Evolutionary conservation across 495 filamentous ascomycete species (phyloP), one percentile per base, ranked within the genome.

Genomic region (Alectoria sarmentosa): DNA sequence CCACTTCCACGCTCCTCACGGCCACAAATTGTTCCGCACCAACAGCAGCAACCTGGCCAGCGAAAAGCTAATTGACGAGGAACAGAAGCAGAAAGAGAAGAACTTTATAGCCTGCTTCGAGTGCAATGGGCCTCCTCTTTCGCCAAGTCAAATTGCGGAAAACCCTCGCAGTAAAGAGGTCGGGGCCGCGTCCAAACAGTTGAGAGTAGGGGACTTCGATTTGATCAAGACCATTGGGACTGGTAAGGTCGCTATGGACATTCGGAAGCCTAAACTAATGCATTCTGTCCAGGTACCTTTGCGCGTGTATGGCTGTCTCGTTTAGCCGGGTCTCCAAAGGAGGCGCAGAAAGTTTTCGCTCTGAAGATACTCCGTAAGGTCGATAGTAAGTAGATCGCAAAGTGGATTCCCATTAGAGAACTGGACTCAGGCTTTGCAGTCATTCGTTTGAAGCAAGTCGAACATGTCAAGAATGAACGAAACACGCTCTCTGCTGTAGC

Each of bases 391-490:
- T 60, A 15, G 15, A 14, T 36, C 14, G 38, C 52, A 37, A 39
- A 63, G 38, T 44, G 66, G 59, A 61, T 38, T 64, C 62, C 23
- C 46, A 26, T 28, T 56, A 57, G 68, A 63, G 67, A 62, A 68
- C 38, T 48, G 46, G 44, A 71, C 55, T 36, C 60, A 63, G 62
- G 41, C 58, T 65, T 62, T 49, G 67, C 76, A 90, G 92, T 98
- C 64, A 92, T 98, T 78, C 90, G 90, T 68, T 79, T 97, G 67
- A 98, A 98, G 82, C 94, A 98, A 77, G 88, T 97, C 69, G 94
- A 97, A 77, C 94, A 98, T 79, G 92, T 97, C 64, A 88, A 90
- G 68, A 94, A 96, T 74, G 94, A 98, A 78, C 87, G 94, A 42
- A 85, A 84, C 67, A 88, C 95, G 23, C 86, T 98, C 8, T 85